phyloP scores from a whole-genome alignment of 495 filamentous ascomycete species.

The Hypoxylon intermedium region DNA sequence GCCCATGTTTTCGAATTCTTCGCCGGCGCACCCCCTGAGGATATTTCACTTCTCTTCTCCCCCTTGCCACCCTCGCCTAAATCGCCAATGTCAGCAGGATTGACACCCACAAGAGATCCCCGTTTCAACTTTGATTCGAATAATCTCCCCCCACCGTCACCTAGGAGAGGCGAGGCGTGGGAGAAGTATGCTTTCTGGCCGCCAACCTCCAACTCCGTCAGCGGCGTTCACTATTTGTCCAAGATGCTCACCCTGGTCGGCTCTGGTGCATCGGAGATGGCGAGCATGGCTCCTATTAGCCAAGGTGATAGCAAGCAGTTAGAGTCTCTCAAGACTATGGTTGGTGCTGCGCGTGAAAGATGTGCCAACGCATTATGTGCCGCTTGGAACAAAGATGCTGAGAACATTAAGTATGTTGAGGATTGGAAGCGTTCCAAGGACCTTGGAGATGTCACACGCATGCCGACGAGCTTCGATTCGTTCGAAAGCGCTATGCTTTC shows the following conservation, averaged over 20 bases:
- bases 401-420: constrained; percentile 86
- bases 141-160: constrained; percentile 78
- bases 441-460: constrained; percentile 81
- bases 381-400: constrained; percentile 87
- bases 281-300: constrained; percentile 68
- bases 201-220: constrained; percentile 86
- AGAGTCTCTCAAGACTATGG: constrained; percentile 73
- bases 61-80: constrained; percentile 76
- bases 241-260: constrained; percentile 82
- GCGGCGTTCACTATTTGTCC: constrained; percentile 83
- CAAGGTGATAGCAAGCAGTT: constrained; percentile 62
- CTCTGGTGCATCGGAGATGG: constrained; percentile 85
- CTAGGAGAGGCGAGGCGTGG: constrained; percentile 79
- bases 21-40: constrained; percentile 87
- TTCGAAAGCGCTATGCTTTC: constrained; percentile 79
- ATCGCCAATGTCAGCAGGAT: constrained; percentile 62
- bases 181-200: constrained; percentile 98
- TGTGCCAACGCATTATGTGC: constrained; percentile 79
- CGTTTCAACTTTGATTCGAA: constrained; percentile 80
- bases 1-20: constrained; percentile 82
- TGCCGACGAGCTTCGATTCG: constrained; percentile 80
- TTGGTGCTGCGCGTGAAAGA: constrained; percentile 81
- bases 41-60: constrained; percentile 83
- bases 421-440: constrained; percentile 86
- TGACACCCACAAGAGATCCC: constrained; percentile 64